These are phyloP conservation scores for Arthrobotrys megalospora DNA, from an alignment of 2,329 filamentous ascomycete genomes.

Conservation along the genomic window DNA sequence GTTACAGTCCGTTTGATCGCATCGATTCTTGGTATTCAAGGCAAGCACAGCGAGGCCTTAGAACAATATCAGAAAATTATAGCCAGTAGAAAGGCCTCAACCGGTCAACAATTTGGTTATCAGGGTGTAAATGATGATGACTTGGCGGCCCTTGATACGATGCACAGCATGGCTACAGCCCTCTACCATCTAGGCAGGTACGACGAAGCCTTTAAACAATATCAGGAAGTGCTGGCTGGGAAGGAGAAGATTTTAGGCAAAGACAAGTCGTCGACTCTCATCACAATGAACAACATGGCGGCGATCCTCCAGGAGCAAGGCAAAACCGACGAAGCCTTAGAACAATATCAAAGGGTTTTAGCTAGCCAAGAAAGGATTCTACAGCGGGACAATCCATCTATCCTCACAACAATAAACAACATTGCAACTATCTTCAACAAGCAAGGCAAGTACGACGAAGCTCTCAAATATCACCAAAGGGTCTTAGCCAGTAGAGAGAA, in stretches of 20 bases:
- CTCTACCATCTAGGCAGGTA: conserved; percentile 23
- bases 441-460: conserved; percentile 62
- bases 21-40: too few species aligned
- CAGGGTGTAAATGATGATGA: neutral
- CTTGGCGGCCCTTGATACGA: neutral
- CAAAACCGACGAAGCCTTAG: conserved; percentile 35
- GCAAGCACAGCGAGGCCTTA: too few species aligned
- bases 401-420: conserved; percentile 46
- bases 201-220: conserved; percentile 51
- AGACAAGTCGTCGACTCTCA: conserved; percentile 25
- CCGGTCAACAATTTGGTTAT: neutral
- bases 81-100: too few species aligned
- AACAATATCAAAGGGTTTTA: conserved; percentile 24
- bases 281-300: conserved; percentile 9
- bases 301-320: conserved; percentile 31
- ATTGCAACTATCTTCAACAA: conserved; percentile 38
- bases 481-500: conserved; percentile 40
- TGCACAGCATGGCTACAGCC: neutral
- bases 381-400: neutral
- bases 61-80: neutral
- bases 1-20: too few species aligned
- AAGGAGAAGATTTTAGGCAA: conserved; percentile 41
- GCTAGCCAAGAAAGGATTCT: conserved; percentile 29
- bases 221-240: conserved; percentile 29
- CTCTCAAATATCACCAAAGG: conserved; percentile 56